Evolutionary conservation across 495 filamentous ascomycete genomes (phyloP), one percentile per base, ranked within the genome.

Genomic region (Amphirosellinia nigrospora): DNA sequence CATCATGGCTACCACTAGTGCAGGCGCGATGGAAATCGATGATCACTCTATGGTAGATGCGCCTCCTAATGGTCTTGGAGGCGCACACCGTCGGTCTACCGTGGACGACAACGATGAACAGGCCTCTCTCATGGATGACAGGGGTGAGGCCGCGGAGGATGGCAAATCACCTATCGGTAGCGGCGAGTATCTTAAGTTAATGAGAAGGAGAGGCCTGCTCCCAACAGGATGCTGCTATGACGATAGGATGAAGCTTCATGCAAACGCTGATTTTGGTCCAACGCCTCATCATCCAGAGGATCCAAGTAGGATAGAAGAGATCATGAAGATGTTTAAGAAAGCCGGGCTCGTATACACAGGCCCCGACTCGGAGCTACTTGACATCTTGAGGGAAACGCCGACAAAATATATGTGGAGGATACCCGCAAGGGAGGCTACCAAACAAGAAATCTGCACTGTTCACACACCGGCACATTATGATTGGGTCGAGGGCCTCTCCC

Each of bases 281-380:
- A 84, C 84, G 50, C 92, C 95, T 21, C 88, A 93, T 67, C 96
- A 99, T 71, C 96, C 96, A 1, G 96, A 99, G 80, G 94, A 98
- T 71, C 96, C 96, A 0, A 86, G 93, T 32, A 88, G 96, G 7
- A 98, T 98, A 62, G 91, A 91, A 61, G 89, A 89, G 72, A 99
- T 99, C 71, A 96, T 93, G 87, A 89, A 91, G 68, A 91, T 89
- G 26, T 88, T 99, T 62, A 93, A 90, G 73, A 82, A 88, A 70
- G 90, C 90, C 59, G 94, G 93, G 2, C 85, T 99, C 16, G 86
- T 97, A 19, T 86, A 80, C 66, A 79, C 79, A 0, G 88, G 88
- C 0, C 73, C 76, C 0, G 82, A 85, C n/a, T 74, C 77, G 16
- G 79, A 86, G 0, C 79, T 87, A 13, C 73, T 84, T 11, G 68